Percentiles rank a stretch among this genome's conserved stretches.
phyloP scores from a whole-genome alignment of 805 yeast species.

The Hanseniaspora pseudoguilliermondii region DNA sequence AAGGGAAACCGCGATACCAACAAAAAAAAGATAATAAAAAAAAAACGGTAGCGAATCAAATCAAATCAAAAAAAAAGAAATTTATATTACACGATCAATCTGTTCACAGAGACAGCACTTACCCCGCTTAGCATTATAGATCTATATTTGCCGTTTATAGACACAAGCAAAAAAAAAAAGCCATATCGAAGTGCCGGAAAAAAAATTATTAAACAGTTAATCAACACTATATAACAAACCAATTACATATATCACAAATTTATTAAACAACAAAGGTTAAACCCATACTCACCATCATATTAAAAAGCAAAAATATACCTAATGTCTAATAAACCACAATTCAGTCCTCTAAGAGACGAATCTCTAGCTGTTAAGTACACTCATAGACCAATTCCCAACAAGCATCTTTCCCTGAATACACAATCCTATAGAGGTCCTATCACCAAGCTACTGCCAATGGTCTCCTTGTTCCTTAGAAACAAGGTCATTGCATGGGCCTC shows the following conservation, averaged over 20 bases:
- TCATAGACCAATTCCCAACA: constrained; percentile 4
- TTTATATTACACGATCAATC: neutral
- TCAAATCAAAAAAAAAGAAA: too few relatives aligned
- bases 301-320: neutral
- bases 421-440: constrained; percentile 20
- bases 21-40: too few relatives aligned
- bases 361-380: constrained; percentile 9
- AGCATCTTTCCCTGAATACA: neutral
- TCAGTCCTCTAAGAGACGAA: neutral
- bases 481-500: constrained; percentile 38
- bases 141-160: too few relatives aligned
- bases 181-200: neutral
- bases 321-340: neutral
- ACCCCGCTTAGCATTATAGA: too few relatives aligned
- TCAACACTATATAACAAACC: neutral
- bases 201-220: neutral
- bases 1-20: neutral
- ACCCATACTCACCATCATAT: too few relatives aligned
- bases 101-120: too few relatives aligned
- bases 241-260: too few relatives aligned
- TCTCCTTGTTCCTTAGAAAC: constrained; percentile 50
- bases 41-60: too few relatives aligned
- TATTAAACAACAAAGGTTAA: neutral
- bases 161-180: neutral
- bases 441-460: constrained; percentile 52